These are phyloP conservation scores for Aureobasidium sp. DNA, from an alignment of 2,329 filamentous ascomycete genomes.

Conservation along the genomic window DNA sequence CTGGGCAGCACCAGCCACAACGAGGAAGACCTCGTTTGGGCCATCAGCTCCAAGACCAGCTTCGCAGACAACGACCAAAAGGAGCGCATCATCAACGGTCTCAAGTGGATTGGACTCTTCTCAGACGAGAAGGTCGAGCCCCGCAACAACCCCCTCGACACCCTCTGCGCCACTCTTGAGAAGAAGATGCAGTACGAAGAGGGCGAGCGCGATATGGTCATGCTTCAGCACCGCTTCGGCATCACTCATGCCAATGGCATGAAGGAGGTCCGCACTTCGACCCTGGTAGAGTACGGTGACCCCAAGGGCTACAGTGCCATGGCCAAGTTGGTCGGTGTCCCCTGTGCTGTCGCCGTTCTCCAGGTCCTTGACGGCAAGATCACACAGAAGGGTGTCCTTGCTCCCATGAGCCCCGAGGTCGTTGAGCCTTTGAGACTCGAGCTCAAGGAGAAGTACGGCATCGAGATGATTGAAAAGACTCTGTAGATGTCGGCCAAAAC, in stretches of 20 bases:
- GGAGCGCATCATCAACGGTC: constrained; percentile 60
- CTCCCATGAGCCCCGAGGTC: constrained; percentile 66
- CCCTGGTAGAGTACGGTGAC: constrained; percentile 74
- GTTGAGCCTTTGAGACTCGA: constrained; percentile 68
- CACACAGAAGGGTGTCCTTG: constrained; percentile 49
- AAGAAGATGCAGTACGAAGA: constrained; percentile 84
- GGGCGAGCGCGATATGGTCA: constrained; percentile 76
- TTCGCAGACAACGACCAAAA: constrained; percentile 65
- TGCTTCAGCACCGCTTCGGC: constrained; percentile 74
- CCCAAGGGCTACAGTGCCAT: constrained; percentile 69
- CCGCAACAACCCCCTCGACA: constrained; percentile 75
- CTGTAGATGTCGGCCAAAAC: constrained; percentile 16
- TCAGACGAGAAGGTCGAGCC: constrained; percentile 62
- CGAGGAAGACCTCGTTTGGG: constrained; percentile 57
- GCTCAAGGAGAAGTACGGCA: constrained; percentile 69
- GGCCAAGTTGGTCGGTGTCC: constrained; percentile 74
- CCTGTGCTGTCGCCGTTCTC: constrained; percentile 62
- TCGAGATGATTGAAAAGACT: constrained; percentile 65
- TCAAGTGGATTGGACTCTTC: constrained; percentile 66
- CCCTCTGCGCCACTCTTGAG: constrained; percentile 82
- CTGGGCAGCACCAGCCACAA: constrained; percentile 59
- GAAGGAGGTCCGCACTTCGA: constrained; percentile 71
- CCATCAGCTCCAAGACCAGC: constrained; percentile 66
- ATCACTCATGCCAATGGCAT: constrained; percentile 76
- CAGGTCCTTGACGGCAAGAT: constrained; percentile 33